Evolutionary conservation across 2,329 filamentous ascomycete species (phyloP), one percentile per base, ranked within the genome.

Genomic region (Epichloe typhina): DNA sequence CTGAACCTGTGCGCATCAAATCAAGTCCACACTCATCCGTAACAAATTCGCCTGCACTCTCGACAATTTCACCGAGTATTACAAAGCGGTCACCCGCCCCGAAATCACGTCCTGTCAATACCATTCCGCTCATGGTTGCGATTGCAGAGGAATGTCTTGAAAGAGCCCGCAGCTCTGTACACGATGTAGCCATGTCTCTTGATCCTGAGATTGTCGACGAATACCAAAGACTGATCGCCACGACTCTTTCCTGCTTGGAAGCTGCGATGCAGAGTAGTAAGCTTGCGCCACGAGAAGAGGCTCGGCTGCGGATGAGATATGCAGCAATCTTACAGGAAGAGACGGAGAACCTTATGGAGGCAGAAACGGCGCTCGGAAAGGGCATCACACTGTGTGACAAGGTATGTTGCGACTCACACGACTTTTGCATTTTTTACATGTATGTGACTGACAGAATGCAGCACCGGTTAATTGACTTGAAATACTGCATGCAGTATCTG

Each of bases 401-500:
- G 67, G 79, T 80, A 65, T 55, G 61, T 21, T 43, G 31, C 23
- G 33, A 39, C 7, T 15, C 6, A 11, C 6, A 11, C 12, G 6
- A n/a, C 35, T n/a, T 3, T 17, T 41, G 3, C 15, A 41, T 26
- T 5, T 6, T 6, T 3, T 12, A 41, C 4, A 11, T 35, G 46
- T 11, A 6, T 9, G 21, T 26, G n/a, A 17, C 52, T 56, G 26
- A 58, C 51, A 44, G 15, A 35, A 3, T 11, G 13, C 21, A 70
- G 63, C 65, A 71, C 50, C 66, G 69, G 8, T 54, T 71, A 52
- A 60, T 66, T 26, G 86, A 90, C 57, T 66, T 89, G 39, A 88
- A 87, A 62, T 88, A 88, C 64, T 80, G 80, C 54, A 87, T 88
- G 75, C 79, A 87, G 56, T 86, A 88, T 61, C 69, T 88, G 15